Conservation (phyloP, 2,329 filamentous ascomycete species). For the Exophiala viscosa region DNA sequence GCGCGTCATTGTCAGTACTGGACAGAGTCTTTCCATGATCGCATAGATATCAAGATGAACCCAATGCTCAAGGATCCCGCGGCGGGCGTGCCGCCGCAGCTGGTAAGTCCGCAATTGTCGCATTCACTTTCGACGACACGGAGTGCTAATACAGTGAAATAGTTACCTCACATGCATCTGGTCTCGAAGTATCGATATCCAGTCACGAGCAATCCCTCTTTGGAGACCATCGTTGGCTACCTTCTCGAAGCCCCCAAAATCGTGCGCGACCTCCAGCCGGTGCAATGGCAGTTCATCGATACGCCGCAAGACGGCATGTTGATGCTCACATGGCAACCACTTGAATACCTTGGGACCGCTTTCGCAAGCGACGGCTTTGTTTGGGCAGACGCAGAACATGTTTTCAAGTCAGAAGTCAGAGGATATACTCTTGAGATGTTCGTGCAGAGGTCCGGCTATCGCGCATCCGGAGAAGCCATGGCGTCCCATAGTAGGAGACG, state of each 20-base stretch:
- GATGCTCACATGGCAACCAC: constrained; percentile 83
- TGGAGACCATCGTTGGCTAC: constrained; percentile 77
- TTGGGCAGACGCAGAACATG: constrained; percentile 78
- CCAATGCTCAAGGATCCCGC: constrained; percentile 44
- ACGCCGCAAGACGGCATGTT: constrained; percentile 76
- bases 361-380: constrained; percentile 91
- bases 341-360: constrained; percentile 64
- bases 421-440: constrained; percentile 83
- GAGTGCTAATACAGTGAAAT: constrained; percentile 16
- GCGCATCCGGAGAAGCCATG: constrained; percentile 66
- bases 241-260: constrained; percentile 80
- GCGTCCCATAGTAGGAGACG: constrained; percentile 76
- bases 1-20: background rate
- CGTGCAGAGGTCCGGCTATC: constrained; percentile 75
- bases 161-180: constrained; percentile 88
- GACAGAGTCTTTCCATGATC: background rate
- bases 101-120: constrained; percentile 34
- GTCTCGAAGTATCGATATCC: constrained; percentile 81
- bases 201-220: constrained; percentile 63
- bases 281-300: constrained; percentile 91
- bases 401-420: constrained; percentile 68
- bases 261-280: constrained; percentile 75
- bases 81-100: constrained; percentile 44
- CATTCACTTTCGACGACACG: background rate
- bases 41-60: constrained; percentile 12